A percentile compares a stretch with the other conserved stretches of the same genome.
These are phyloP conservation scores for Tuber umbilicatum DNA, from an alignment of 495 filamentous ascomycete species.

Conservation along the genomic window DNA sequence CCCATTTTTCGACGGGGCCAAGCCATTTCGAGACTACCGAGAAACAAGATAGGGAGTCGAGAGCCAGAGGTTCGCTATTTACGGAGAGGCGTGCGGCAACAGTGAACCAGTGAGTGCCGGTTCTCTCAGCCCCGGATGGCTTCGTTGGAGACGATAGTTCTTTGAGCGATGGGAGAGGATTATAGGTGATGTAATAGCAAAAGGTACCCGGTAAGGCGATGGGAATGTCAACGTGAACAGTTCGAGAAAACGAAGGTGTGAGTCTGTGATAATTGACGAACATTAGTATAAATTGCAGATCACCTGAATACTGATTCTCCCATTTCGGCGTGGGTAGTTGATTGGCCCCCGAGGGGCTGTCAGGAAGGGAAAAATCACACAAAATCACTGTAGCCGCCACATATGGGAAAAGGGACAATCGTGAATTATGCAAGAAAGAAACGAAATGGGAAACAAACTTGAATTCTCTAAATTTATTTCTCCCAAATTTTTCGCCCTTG, in stretches of 20 bases:
- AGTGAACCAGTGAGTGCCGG: constrained; percentile 80
- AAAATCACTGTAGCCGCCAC: neutral
- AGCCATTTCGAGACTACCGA: constrained; percentile 98
- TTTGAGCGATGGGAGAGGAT: constrained; percentile 65
- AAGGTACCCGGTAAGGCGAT: constrained; percentile 82
- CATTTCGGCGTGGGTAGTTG: neutral
- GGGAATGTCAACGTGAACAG: constrained; percentile 78
- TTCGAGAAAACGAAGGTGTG: constrained; percentile 83
- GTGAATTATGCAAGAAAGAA: constrained; percentile 1
- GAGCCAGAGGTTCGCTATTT: constrained; percentile 60
- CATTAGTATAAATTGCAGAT: neutral
- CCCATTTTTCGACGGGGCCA: constrained; percentile 77
- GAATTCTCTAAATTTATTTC: constrained; percentile 73
- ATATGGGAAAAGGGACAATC: neutral
- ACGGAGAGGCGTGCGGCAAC: constrained; percentile 77
- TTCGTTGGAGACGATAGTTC: constrained; percentile 17
- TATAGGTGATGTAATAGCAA: constrained; percentile 90
- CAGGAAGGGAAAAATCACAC: neutral
- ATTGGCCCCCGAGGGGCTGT: neutral
- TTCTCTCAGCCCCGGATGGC: constrained; percentile 50
- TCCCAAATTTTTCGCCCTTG: constrained; percentile 62
- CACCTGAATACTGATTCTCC: neutral
- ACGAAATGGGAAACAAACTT: constrained; percentile 55
- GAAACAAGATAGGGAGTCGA: constrained; percentile 82
- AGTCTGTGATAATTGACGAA: constrained; percentile 53